Evolutionary conservation across 225 moss, liverwort and hornwort species (phyloP), one percentile per base, ranked within the genome.

Genomic region (Straminergon stramineum): DNA sequence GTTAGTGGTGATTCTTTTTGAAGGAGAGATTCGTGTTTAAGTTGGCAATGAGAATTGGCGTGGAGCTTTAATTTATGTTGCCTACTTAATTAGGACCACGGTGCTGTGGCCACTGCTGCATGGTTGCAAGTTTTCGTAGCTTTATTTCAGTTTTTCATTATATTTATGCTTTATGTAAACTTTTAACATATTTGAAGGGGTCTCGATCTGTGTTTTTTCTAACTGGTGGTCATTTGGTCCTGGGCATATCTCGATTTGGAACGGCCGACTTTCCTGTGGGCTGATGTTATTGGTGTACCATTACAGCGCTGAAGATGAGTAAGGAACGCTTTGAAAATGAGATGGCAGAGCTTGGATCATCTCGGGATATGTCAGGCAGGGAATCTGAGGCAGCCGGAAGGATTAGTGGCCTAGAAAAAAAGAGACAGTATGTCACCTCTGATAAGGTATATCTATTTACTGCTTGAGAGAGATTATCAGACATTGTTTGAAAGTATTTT

Each of bases 281-380:
- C 81, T 93, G 58, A 77, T 85, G 51, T 75, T 56, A 30, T 63
- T 84, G 66, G 70, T 80, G 62, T 51, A 60, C 73, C 63, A 84
- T 63, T 79, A 56, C 96, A 99, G 99, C 94, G 57, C 94, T 99
- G 63, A 99, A 99, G 91, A 95, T 91, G 90, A 95, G 92, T 69
- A 99, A 97, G 93, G 99, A 97, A 41, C 91, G 89, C 17, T 96
- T 94, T 86, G 97, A 97, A 86, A 94, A 93, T 65, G 99, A 99
- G 87, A 96, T 99, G 94, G 90, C 93, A 80, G 97, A 97, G 84
- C 93, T 96, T 79, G 99, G 99, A 81, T 96, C 97, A 82, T 91
- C 95, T 73, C 94, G 99, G 90, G 99, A 99, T 86, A 97, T 97
- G 97, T 97, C 96, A 73, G 94, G 91, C 84, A 96, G 93, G 93